Evolutionary conservation across 1,284 basidiomycete genomes (phyloP).

Genomic region (Exobasidium rhododendri): DNA sequence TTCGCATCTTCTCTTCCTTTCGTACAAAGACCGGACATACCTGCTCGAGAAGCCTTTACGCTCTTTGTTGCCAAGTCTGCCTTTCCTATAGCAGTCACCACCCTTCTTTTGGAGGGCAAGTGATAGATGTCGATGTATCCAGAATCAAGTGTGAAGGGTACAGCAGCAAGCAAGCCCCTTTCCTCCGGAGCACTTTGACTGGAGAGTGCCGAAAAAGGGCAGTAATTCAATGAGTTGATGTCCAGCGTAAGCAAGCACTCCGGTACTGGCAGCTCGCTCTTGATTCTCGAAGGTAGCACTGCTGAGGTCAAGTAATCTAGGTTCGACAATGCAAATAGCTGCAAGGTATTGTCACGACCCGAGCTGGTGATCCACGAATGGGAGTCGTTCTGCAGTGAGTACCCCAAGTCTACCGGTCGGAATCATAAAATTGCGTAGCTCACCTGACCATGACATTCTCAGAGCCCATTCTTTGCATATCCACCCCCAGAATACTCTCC

Average conservation of each 20-base stretch:
- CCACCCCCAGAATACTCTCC: constrained; percentile 3
- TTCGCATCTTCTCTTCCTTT: background rate
- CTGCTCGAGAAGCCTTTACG: background rate
- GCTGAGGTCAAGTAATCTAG: background rate
- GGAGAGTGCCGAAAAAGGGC: background rate
- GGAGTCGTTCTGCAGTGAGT: too few species aligned
- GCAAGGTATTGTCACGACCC: constrained; percentile 7
- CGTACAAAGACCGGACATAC: background rate
- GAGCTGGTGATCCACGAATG: background rate
- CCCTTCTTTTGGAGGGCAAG: background rate
- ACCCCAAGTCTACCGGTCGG: too few species aligned
- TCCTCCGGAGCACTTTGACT: background rate
- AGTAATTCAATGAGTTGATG: constrained; percentile 10
- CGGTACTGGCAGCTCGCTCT: constrained; percentile 3
- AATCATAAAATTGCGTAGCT: background rate
- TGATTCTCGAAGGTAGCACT: constrained; percentile 3
- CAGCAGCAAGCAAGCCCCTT: background rate
- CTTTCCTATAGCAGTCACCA: constrained; percentile 1
- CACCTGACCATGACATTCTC: constrained; percentile 7
- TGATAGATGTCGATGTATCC: constrained; percentile 2
- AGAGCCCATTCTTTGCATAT: background rate
- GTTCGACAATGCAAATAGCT: background rate
- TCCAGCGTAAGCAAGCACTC: background rate
- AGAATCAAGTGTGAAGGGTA: constrained; percentile 9
- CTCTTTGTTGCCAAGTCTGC: constrained; percentile 4